Evolutionary conservation across 2,329 filamentous ascomycete species (phyloP).

Genomic region (Colletotrichum lupini): DNA sequence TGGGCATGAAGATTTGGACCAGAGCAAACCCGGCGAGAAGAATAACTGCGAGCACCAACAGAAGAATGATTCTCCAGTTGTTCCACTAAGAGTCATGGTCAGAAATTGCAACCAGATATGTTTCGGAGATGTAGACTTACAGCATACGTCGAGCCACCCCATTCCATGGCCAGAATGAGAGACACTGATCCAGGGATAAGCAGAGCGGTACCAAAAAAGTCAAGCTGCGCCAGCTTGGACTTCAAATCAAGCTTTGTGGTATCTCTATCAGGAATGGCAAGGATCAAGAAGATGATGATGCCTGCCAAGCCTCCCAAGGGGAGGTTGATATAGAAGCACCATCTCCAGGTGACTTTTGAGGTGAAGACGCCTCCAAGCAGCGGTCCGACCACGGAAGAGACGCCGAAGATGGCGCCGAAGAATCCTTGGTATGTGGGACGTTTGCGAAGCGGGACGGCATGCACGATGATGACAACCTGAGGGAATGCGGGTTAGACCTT

Average conservation of each 20-base stretch:
- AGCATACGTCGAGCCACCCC: conserved; percentile 50
- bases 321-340: conserved; percentile 51
- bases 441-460: conserved; percentile 50
- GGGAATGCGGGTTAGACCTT: conserved; percentile 44
- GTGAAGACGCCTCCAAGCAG: conserved; percentile 43
- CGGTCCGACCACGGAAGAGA: conserved; percentile 46
- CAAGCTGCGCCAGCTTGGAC: conserved; percentile 42
- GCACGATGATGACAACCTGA: conserved; percentile 47
- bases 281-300: conserved; percentile 39
- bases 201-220: conserved; percentile 29
- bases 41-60: conserved; percentile 58
- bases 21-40: conserved; percentile 57
- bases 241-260: conserved; percentile 32
- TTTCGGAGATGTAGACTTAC: not conserved
- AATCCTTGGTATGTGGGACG: conserved; percentile 44
- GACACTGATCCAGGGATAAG: conserved; percentile 48
- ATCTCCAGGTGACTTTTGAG: conserved; percentile 45
- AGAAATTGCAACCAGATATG: not conserved
- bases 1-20: conserved; percentile 47
- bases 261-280: conserved; percentile 34
- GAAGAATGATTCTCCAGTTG: conserved; percentile 53
- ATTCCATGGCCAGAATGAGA: conserved; percentile 59
- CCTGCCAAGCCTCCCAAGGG: conserved; percentile 44
- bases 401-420: conserved; percentile 53
- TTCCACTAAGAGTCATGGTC: conserved; percentile 47